Evolutionary conservation across 805 yeast species (phyloP), one percentile per base, ranked within the genome.

Genomic region (Metschnikowia henanensis): DNA sequence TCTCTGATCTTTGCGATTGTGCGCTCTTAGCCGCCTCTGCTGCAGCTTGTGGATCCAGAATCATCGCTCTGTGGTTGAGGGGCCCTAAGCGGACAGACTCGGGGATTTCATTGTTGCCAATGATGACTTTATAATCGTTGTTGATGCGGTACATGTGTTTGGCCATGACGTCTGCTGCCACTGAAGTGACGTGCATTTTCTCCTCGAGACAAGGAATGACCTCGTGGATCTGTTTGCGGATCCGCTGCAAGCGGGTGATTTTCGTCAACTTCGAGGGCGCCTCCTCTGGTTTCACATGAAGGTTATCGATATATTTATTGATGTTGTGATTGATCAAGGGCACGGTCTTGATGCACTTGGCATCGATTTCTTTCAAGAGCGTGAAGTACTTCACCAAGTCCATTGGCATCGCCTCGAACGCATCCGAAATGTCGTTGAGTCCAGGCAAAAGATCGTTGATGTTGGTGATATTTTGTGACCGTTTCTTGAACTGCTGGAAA

Each of bases 151-250:
- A 75, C 43, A 88, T 66, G 57, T 88, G 86, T 46, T 83, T 80
- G 23, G 75, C 68, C 35, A 90, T 75, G 10, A 83, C 76, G 55
- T 91, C 97, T 23, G 87, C 77, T 18, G 97, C 97, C 30, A 88
- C 83, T 1, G 92, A 84, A 4, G 97, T 92, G 32, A 94, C 97
- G 62, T 92, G 97, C 95, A 94, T 89, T 65, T 94, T 94, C 62
- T 94, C 97, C 61, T 92, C 98, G 43, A 92, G 66, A 49, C 96
- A 87, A 0, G 98, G 97, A 71, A 92, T 81, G 43, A 92, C 73
- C 45, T 87, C 96, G 50, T 70, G 73, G 50, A 79, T 69, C 43
- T 73, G 66, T 22, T 72, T 71, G 43, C 75, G 64, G 45, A 79
- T 75, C 20, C 61, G 53, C 21, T 60, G 53, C 47, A 77, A 59